A percentile compares a stretch with the other conserved stretches of the same genome.
Conservation (phyloP, 805 yeast genomes). For the Metschnikowia dekortorum region DNA sequence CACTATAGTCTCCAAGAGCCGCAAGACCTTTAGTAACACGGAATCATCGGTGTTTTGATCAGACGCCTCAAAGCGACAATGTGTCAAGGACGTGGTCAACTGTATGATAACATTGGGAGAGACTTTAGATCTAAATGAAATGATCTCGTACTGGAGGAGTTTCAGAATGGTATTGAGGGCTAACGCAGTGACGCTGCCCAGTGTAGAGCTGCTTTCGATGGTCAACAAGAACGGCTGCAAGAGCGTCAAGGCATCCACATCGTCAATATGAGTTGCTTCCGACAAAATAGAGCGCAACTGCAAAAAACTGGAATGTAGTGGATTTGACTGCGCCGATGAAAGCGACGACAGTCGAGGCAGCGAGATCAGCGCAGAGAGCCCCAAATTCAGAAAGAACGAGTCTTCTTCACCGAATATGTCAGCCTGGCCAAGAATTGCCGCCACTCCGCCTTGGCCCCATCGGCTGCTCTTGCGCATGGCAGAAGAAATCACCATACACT, state of each 20-base stretch:
- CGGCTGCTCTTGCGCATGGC: conserved; percentile 76
- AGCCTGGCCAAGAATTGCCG: conserved; percentile 74
- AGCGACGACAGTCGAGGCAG: conserved; percentile 24
- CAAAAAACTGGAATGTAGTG: conserved; percentile 72
- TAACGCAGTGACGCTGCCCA: conserved; percentile 79
- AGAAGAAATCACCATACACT: conserved; percentile 79
- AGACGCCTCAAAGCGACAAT: conserved; percentile 92
- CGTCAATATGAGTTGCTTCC: conserved; percentile 46
- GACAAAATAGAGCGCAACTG: conserved; percentile 70
- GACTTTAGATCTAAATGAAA: conserved; percentile 52
- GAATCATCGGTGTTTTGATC: conserved; percentile 92
- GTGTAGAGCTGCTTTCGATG: conserved; percentile 76
- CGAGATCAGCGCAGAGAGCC: conserved; percentile 1
- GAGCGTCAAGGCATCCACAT: conserved; percentile 66
- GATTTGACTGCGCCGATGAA: conserved; percentile 33
- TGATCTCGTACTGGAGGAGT: conserved; percentile 64
- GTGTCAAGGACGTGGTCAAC: conserved; percentile 73
- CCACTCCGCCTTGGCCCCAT: conserved; percentile 74
- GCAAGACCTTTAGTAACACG: conserved; percentile 75
- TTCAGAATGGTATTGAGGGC: conserved; percentile 75
- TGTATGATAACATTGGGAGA: conserved; percentile 58
- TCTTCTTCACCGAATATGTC: conserved; percentile 47
- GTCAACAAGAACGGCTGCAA: conserved; percentile 84
- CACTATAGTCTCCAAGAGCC: conserved; percentile 63
- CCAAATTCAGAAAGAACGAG: conserved; percentile 20